A percentile compares a stretch with the other conserved stretches of the same genome.
These are phyloP conservation scores for Pseudogymnoascus sp. DNA, from an alignment of 2,329 filamentous ascomycete species.

Conservation along the genomic window DNA sequence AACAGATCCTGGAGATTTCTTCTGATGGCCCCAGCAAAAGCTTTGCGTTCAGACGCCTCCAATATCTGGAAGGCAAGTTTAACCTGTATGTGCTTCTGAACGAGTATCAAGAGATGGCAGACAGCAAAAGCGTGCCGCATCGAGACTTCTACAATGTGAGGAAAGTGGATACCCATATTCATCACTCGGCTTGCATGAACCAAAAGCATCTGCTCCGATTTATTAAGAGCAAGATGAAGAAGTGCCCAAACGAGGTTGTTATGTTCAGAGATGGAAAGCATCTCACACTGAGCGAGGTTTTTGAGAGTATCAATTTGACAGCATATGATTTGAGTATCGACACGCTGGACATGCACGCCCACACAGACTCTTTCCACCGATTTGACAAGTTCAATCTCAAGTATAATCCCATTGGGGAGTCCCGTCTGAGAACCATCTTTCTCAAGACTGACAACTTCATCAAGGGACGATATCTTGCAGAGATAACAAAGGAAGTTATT, in stretches of 20 bases:
- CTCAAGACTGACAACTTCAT: constrained; percentile 98
- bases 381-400: constrained; percentile 99
- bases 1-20: constrained; percentile 77
- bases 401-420: constrained; percentile 96
- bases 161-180: constrained; percentile 98
- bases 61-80: constrained; percentile 95
- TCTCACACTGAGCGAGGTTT: constrained; percentile 84
- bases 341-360: constrained; percentile 97
- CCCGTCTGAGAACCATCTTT: constrained; percentile 92
- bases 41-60: constrained; percentile 87
- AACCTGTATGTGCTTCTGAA: constrained; percentile 89
- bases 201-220: constrained; percentile 97
- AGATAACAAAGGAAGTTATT: constrained; percentile 97
- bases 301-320: constrained; percentile 93
- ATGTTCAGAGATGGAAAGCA: constrained; percentile 87
- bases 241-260: constrained; percentile 87
- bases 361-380: constrained; percentile 95
- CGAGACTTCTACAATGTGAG: constrained; percentile 98
- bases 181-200: constrained; percentile 99
- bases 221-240: constrained; percentile 99
- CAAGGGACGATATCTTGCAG: constrained; percentile 86
- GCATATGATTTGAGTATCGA: constrained; percentile 98
- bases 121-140: constrained; percentile 95
- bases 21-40: constrained; percentile 95
- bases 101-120: constrained; percentile 95